Conservation (phyloP, 176 grass and related monocot genomes). For the Oryza coarctata region DNA sequence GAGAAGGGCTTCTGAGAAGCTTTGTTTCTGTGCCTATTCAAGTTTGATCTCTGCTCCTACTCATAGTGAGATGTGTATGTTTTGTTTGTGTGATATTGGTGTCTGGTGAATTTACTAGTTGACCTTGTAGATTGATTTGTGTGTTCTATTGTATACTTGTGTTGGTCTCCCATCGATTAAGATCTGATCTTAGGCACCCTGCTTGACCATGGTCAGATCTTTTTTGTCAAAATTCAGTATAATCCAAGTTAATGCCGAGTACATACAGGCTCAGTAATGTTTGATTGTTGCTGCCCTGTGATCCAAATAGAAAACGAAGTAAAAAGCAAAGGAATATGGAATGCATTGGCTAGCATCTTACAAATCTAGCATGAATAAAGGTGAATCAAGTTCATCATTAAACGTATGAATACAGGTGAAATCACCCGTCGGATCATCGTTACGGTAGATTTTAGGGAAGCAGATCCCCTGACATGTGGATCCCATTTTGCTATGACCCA, state of each 20-base stretch:
- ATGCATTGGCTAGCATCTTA: neutral
- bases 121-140: conserved; percentile 4
- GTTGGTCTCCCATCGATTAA: neutral
- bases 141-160: neutral
- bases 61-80: neutral
- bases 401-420: too few relatives aligned
- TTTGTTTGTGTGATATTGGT: neutral
- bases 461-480: too few relatives aligned
- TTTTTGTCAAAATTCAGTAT: neutral
- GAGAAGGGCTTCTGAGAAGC: conserved; percentile 36
- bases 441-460: too few relatives aligned
- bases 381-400: neutral
- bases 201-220: conserved; percentile 7
- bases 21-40: neutral
- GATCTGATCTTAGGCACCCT: neutral
- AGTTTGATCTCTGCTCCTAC: neutral
- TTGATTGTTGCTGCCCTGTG: neutral
- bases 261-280: neutral
- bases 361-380: neutral
- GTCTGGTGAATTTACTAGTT: neutral
- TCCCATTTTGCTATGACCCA: too few relatives aligned
- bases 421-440: too few relatives aligned
- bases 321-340: neutral
- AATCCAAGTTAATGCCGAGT: neutral
- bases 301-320: neutral